Conservation (phyloP, 1,284 basidiomycete genomes). For the Puccinia novopanici region DNA sequence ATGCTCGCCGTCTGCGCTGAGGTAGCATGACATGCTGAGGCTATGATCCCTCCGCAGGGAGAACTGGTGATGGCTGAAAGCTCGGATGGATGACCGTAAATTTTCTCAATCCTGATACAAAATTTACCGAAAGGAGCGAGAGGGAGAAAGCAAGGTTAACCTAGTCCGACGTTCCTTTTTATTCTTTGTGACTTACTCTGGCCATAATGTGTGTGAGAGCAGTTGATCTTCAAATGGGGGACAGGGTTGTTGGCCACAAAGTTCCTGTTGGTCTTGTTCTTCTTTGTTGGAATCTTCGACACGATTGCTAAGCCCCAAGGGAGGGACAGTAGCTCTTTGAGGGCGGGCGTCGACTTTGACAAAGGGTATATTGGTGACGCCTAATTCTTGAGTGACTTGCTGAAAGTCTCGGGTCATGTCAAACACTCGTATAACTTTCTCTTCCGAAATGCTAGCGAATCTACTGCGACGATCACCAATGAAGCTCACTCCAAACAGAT, state of each 20-base stretch:
- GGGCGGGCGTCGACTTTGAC: slow-evolving; percentile 63
- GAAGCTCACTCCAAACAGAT: slow-evolving; percentile 77
- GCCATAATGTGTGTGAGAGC: slow-evolving; percentile 86
- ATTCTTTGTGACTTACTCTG: slow-evolving; percentile 63
- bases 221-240: slow-evolving; percentile 79
- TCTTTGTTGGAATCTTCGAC: slow-evolving; percentile 65
- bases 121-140: not conserved
- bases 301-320: slow-evolving; percentile 73
- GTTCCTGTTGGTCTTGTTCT: slow-evolving; percentile 21
- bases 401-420: slow-evolving; percentile 81
- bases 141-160: not conserved
- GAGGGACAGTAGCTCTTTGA: slow-evolving; percentile 72
- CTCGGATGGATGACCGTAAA: slow-evolving; percentile 98
- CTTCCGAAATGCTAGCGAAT: slow-evolving; percentile 84
- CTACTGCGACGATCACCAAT: slow-evolving; percentile 67
- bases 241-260: slow-evolving; percentile 56
- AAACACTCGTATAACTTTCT: slow-evolving; percentile 87
- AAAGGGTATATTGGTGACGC: slow-evolving; percentile 52
- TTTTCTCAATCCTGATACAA: slow-evolving; percentile 71
- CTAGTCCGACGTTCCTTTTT: not conserved
- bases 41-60: slow-evolving; percentile 71
- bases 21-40: slow-evolving; percentile 87
- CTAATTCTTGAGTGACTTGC: slow-evolving; percentile 62
- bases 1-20: slow-evolving; percentile 84
- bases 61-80: slow-evolving; percentile 78